A percentile compares a stretch with the other conserved stretches of the same genome.
phyloP scores from a whole-genome alignment of 2,329 filamentous ascomycete genomes.

The Cladorrhinum sp. region DNA sequence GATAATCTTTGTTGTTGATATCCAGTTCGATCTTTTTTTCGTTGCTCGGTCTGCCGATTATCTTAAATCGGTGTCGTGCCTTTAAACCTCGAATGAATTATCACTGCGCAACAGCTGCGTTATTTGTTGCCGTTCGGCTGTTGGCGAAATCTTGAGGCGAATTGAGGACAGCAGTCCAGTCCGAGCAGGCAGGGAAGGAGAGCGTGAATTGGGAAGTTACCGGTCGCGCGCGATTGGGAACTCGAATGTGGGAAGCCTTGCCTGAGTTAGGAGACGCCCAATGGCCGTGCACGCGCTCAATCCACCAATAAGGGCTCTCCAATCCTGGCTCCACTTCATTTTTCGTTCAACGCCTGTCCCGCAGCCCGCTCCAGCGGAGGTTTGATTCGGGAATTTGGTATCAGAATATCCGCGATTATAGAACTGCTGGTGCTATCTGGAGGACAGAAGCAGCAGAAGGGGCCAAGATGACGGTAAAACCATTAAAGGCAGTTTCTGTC shows the following conservation, averaged over 20 bases:
- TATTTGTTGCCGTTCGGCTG: too few relatives aligned
- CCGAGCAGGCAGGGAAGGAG: not conserved
- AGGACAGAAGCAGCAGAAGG: not conserved
- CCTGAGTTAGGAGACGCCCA: not conserved
- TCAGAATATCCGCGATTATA: too few relatives aligned
- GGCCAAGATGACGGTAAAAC: conserved; percentile 53
- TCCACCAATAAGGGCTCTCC: not conserved
- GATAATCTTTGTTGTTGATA: not conserved
- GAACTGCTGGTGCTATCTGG: not conserved
- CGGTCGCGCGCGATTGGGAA: not conserved
- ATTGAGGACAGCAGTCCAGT: not conserved
- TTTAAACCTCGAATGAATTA: too few relatives aligned
- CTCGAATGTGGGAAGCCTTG: not conserved
- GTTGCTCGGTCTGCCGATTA: not conserved
- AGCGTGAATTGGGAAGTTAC: not conserved
- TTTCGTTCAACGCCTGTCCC: not conserved
- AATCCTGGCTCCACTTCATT: not conserved
- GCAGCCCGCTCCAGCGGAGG: not conserved
- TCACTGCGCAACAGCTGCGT: too few relatives aligned
- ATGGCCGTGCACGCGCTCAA: not conserved
- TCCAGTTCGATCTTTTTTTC: too few relatives aligned
- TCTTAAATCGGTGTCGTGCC: not conserved
- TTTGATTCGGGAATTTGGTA: too few relatives aligned
- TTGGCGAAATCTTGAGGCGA: too few relatives aligned
- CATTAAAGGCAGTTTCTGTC: conserved; percentile 49